These are phyloP conservation scores for Flaveria trinervia DNA, from an alignment of 129 eudicot genomes.

Conservation along the genomic window DNA sequence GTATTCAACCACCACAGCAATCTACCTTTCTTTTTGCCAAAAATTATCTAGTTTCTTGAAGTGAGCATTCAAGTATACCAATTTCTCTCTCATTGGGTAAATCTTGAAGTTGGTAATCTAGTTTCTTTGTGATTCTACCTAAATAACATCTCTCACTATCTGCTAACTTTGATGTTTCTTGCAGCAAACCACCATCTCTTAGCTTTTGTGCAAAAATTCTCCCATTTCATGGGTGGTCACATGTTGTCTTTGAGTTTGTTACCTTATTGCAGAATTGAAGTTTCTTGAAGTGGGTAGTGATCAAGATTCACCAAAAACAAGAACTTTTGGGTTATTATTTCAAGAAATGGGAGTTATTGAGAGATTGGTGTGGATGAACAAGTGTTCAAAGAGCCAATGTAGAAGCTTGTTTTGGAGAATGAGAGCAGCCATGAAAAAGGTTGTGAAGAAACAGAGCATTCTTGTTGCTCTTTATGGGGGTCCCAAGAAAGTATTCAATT, in stretches of 20 bases:
- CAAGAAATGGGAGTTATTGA: slow-evolving; percentile 36
- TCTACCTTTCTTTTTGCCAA: neutral
- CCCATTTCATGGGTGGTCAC: neutral
- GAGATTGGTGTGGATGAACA: slow-evolving; percentile 45
- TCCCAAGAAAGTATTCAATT: slow-evolving; percentile 38
- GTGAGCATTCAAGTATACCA: slow-evolving; percentile 11
- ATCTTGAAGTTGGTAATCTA: slow-evolving; percentile 11
- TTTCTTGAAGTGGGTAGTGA: slow-evolving; percentile 27
- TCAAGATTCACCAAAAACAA: slow-evolving; percentile 12
- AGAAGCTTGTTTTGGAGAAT: slow-evolving; percentile 52
- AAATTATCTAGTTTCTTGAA: slow-evolving; percentile 11
- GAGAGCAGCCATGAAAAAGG: slow-evolving; percentile 57
- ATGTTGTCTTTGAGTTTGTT: slow-evolving; percentile 8
- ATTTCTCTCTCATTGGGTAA: slow-evolving; percentile 10
- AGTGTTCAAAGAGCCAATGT: slow-evolving; percentile 50
- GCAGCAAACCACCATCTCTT: slow-evolving; percentile 13
- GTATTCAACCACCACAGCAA: neutral
- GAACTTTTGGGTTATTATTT: neutral
- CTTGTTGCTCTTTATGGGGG: slow-evolving; percentile 37
- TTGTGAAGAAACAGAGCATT: slow-evolving; percentile 35
- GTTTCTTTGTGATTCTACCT: neutral
- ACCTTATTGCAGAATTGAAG: neutral
- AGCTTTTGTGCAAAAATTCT: neutral
- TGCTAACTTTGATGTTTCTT: slow-evolving; percentile 20
- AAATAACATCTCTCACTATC: slow-evolving; percentile 5